phyloP scores from a whole-genome alignment of 345 rosid genomes.

The Cardamine resedifolia region DNA sequence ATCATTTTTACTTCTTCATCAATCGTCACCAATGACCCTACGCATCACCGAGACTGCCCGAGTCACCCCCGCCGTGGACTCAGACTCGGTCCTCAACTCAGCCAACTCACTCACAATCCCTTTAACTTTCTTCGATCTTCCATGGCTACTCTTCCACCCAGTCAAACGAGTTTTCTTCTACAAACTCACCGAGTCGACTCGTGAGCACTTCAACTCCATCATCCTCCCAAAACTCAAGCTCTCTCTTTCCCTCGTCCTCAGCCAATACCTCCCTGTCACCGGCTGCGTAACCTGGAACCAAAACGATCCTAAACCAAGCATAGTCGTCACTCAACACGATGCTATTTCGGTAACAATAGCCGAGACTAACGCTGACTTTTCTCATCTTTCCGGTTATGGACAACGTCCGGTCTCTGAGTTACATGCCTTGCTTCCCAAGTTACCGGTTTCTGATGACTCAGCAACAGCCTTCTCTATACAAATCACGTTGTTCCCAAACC shows the following conservation, averaged over 20 bases:
- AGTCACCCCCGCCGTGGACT: slow-evolving; percentile 24
- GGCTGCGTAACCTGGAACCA: slow-evolving; percentile 36
- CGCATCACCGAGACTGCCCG: background rate
- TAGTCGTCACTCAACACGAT: slow-evolving; percentile 25
- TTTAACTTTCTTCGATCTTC: slow-evolving; percentile 29
- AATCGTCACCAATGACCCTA: background rate
- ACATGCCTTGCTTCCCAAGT: slow-evolving; percentile 30
- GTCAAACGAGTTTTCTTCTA: slow-evolving; percentile 41
- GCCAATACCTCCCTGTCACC: slow-evolving; percentile 39
- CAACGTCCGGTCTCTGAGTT: slow-evolving; percentile 18
- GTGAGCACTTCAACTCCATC: slow-evolving; percentile 23
- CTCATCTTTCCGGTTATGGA: slow-evolving; percentile 21
- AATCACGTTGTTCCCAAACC: slow-evolving; percentile 41
- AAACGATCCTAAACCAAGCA: slow-evolving; percentile 29
- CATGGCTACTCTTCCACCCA: slow-evolving; percentile 38
- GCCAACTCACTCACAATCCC: slow-evolving; percentile 33
- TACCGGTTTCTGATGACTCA: slow-evolving; percentile 8
- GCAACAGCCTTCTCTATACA: slow-evolving; percentile 23
- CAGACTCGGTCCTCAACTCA: slow-evolving; percentile 13
- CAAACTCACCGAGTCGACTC: slow-evolving; percentile 28
- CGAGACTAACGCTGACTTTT: slow-evolving; percentile 28
- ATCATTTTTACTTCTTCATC: background rate
- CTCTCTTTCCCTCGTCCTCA: slow-evolving; percentile 43
- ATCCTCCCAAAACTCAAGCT: slow-evolving; percentile 44
- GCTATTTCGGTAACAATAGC: slow-evolving; percentile 37